These are phyloP conservation scores for Mortierella sp. DNA, from an alignment of 371 early-diverging fungal genomes.

Conservation along the genomic window DNA sequence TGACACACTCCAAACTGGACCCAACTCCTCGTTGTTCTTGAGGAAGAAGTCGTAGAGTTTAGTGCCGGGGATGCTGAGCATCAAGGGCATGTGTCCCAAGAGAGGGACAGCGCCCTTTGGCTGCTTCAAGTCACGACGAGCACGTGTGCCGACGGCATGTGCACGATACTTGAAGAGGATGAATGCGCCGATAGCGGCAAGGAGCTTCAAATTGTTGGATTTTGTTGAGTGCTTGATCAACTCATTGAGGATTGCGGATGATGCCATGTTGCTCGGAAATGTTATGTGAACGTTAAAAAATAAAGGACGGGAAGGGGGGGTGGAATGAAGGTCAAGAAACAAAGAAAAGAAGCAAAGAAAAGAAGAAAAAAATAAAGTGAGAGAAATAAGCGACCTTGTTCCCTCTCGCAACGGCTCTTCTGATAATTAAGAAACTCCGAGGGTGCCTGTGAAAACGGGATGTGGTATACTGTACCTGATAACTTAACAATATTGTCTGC, in stretches of 20 bases:
- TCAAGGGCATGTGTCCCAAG: conserved; percentile 27
- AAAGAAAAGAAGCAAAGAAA: no score
- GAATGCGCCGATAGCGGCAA: background rate
- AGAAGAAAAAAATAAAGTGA: no score
- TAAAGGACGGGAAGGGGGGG: no score
- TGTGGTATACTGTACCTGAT: no score
- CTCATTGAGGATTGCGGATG: background rate
- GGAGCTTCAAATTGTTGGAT: background rate
- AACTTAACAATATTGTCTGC: no score
- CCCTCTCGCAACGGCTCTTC: no score
- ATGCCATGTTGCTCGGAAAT: background rate
- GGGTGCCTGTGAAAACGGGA: no score
- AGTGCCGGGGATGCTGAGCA: conserved; percentile 22
- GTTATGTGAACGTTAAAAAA: background rate
- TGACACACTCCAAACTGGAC: conserved; percentile 35
- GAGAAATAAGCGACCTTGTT: no score
- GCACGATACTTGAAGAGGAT: conserved; percentile 26
- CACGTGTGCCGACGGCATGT: conserved; percentile 34
- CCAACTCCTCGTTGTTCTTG: conserved; percentile 16
- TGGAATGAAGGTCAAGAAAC: no score
- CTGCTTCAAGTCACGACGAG: conserved; percentile 34
- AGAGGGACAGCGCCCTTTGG: conserved; percentile 33
- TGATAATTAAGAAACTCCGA: no score
- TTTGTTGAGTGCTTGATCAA: background rate
- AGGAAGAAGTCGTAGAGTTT: conserved; percentile 32